Evolutionary conservation across 1,139 yeast species (phyloP), one percentile per base, ranked within the genome.

Genomic region (Taphrina populina): DNA sequence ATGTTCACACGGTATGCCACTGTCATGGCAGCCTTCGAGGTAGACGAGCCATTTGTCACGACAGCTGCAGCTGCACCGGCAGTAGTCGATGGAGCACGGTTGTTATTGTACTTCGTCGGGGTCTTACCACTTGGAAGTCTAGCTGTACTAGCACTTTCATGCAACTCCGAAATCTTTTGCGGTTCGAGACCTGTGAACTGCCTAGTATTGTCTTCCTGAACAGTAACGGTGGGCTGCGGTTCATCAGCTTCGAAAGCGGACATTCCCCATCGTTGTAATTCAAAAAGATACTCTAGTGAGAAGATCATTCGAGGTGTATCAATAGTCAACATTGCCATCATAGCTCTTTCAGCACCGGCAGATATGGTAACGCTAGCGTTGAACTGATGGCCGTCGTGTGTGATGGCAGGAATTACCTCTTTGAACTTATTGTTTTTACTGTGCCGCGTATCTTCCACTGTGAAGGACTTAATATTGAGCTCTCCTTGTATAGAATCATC

Each of bases 261-360:
- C 72, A 61, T 76, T 81, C 20, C 75, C 69, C 67, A 84, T 86
- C 76, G 70, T 63, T 86, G 86, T 61, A 92, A 67, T 1, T 92
- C 90, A 70, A 88, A 79, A 40, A 92, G 66, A 67, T 87, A 90
- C 65, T 90, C 98, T 62, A 92, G 72, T 0, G 96, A 96, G 49
- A 92, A 69, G 51, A 92, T 82, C 17, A 85, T 77, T 59, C 77
- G 80, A 0, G 97, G 96, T 61, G 83, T 84, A 62, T 88, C 95
- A 10, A 90, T 77, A 0, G 88, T 80, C 8, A 86, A 68, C 65
- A 83, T 75, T 1, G 79, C 69, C 37, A 83, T 78, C 3, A 79
- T 73, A 35, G 76, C 70, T 58, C 75, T 74, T 0, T 70, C 66
- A 0, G 71, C 69, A 1, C 78, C 76, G 24, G 73, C 75, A 0